Evolutionary conservation across 164 flowering plant species (phyloP), one percentile per base, ranked within the genome.

Genomic region (Platanus orientalis): DNA sequence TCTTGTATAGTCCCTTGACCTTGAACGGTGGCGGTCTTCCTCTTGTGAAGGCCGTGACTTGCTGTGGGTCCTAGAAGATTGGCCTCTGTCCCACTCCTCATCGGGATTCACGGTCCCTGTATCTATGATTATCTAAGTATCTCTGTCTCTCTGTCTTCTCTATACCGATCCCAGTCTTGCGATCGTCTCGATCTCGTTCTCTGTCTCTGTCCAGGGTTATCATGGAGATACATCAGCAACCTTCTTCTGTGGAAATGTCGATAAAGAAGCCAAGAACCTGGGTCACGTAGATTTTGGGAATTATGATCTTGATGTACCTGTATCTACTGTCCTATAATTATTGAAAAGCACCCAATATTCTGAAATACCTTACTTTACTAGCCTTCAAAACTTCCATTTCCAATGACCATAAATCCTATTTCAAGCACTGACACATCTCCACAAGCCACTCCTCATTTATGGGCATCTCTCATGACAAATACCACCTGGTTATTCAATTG

Each of bases 151-250:
- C 84, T 79, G 1, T 85, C 89, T 25, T 90, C 94, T 73, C 83
- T 80, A 60, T 84, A 87, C 9, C 82, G 64, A 0, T 79, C 88
- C 12, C 83, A 69, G 0, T 78, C 84, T n/a, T 82, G 50, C 81
- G 50, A 0, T 74, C 73, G 0, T n/a, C n/a, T n/a, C 76, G 63
- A 0, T 78, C 81, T 12, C 78, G 60, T 1, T 77, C 83, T 29
- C 79, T n/a, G n/a, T 69, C 58, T 36, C n/a, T 58, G 20, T 70
- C 58, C 74, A 94, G 99, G 99, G 97, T 34, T 89, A 89, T 74
- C 99, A 94, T 75, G 97, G 99, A 54, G 99, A 94, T 69, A 91
- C 99, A 50, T 89, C 99, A n/a, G 85, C 87, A 51, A 94, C 96
- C 40, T 94, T 81, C 80, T 83, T 86, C 60, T 90, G 94, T 77